Evolutionary conservation across 768 basidiomycete species (phyloP), one percentile per base, ranked within the genome.

Genomic region (Rickenella mellea): DNA sequence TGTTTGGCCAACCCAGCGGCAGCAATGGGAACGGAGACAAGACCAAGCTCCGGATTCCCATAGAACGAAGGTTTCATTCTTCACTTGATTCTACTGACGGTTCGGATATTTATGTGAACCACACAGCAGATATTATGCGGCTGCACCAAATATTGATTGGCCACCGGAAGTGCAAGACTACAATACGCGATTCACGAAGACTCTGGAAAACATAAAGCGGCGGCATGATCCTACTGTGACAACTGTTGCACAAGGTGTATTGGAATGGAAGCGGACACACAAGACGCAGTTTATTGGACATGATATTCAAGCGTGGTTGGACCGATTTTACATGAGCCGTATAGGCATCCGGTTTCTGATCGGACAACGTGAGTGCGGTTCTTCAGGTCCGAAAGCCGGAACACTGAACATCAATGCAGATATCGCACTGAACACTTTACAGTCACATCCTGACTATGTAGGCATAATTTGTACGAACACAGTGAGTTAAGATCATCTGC

Each of bases 211-310:
- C 19, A 93, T 99, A 70, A 99, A 99, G 67, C 77, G 72, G 43
- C 72, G 96, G 9, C 96, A 99, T 62, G 94, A 98, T 55, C 94
- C 94, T 0, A 98, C 96, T 0, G 96, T 98, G 6, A 93, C 94
- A 5, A 96, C 93, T 6, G 87, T 98, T 43, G 91, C 89, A 0
- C 92, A 94, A 61, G 94, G 94, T 37, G 86, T 99, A 4, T 68
- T 97, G 45, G 94, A 99, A 58, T 97, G 92, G 92, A 97, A 98
- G 58, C 72, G 78, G 26, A 70, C 66, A 44, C 76, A 77, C 56
- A 78, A 82, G 35, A 71, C 76, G 11, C 73, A 68, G 26, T 71
- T 77, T 38, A 89, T 91, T 38, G 86, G 85, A 12, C 67, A 82
- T 27, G 89, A 92, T 51, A 85, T 99, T 40, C 94, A 97, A 60